A percentile compares a stretch with the other conserved stretches of the same genome.
These are phyloP conservation scores for Bryum argenteum DNA, from an alignment of 225 moss, liverwort and hornwort species.

Conservation along the genomic window DNA sequence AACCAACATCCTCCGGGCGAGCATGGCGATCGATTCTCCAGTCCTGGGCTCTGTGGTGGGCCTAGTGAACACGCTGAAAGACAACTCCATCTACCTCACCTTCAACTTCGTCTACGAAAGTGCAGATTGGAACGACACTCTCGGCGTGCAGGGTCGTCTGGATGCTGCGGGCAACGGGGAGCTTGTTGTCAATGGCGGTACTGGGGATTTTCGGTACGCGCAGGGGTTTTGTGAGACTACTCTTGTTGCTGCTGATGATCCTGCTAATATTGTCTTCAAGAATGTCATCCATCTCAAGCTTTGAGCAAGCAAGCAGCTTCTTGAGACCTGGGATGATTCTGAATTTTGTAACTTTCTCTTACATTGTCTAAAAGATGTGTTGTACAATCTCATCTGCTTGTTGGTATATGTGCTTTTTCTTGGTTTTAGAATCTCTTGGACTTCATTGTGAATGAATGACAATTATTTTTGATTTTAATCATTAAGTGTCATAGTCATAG, in stretches of 20 bases:
- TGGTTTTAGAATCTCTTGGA: no score
- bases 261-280: not conserved
- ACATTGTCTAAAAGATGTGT: no score
- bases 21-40: rapidly evolving
- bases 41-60: conserved; percentile 25
- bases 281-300: conserved; percentile 12
- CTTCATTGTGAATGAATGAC: no score
- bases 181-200: not conserved
- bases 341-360: no score
- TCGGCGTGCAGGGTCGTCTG: conserved; percentile 12
- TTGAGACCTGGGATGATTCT: no score
- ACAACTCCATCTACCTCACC: not conserved
- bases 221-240: not conserved
- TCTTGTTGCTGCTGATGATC: rapidly evolving
- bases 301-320: no score
- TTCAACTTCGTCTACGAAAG: conserved; percentile 26
- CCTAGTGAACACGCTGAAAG: conserved; percentile 11
- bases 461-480: no score
- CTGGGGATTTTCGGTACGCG: conserved; percentile 12
- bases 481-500: no score
- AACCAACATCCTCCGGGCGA: conserved; percentile 17
- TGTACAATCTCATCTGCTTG: no score
- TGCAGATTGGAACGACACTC: not conserved
- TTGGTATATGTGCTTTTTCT: no score
- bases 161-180: rapidly evolving